Evolutionary conservation across 257 asterid species (phyloP).

Genomic region (Echium plantagineum): DNA sequence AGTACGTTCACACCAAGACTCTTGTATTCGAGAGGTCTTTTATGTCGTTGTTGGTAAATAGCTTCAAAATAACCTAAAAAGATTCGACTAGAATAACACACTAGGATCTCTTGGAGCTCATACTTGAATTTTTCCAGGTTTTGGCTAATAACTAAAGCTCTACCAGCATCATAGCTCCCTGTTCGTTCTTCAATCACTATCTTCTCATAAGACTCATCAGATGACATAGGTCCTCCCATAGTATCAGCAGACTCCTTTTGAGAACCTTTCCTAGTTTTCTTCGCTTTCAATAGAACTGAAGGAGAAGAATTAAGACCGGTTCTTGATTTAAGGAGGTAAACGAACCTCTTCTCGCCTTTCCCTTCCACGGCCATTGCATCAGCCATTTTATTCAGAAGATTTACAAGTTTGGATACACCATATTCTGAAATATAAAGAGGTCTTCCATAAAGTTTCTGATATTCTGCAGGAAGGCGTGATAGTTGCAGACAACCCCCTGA

Average conservation of each 20-base stretch:
- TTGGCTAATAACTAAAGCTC: constrained; percentile 13
- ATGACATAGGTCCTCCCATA: constrained; percentile 31
- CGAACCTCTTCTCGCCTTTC: constrained; percentile 42
- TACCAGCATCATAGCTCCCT: constrained; percentile 18
- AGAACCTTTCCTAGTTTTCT: constrained; percentile 36
- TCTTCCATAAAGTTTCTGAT: constrained; percentile 62
- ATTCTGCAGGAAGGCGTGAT: constrained; percentile 55
- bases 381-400: constrained; percentile 66
- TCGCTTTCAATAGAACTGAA: constrained; percentile 30
- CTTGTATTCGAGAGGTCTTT: constrained; percentile 52
- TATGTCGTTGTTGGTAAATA: constrained; percentile 66
- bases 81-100: constrained; percentile 69
- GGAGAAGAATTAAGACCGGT: constrained; percentile 25
- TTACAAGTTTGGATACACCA: constrained; percentile 55
- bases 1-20: constrained; percentile 57
- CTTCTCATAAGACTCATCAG: constrained; percentile 61
- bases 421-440: constrained; percentile 71
- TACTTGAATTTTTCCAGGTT: constrained; percentile 46
- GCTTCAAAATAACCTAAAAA: constrained; percentile 56
- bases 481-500: constrained; percentile 65
- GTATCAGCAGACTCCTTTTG: constrained; percentile 28
- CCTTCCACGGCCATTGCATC: constrained; percentile 47
- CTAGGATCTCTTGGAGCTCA: constrained; percentile 87
- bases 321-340: constrained; percentile 35
- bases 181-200: constrained; percentile 21